phyloP scores from a whole-genome alignment of 176 grass and related monocot species.

The Tillandsia leiboldiana region DNA sequence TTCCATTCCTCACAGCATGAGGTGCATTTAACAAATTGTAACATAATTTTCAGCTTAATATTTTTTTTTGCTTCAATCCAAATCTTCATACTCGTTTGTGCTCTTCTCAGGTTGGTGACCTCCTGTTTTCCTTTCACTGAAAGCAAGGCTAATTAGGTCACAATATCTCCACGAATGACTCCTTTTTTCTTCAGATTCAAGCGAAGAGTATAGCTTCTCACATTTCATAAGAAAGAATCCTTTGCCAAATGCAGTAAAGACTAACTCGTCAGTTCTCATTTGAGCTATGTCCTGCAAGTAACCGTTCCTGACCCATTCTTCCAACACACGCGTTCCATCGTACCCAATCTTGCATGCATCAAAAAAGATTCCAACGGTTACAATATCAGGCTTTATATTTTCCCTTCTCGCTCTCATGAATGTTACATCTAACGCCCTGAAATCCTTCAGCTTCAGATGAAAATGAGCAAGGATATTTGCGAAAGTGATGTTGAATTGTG shows the following conservation, averaged over 20 bases:
- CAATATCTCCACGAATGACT: conserved; percentile 15
- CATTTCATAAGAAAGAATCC: conserved; percentile 9
- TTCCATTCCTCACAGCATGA: too few relatives aligned
- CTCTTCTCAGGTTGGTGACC: too few relatives aligned
- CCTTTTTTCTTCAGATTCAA: conserved; percentile 7
- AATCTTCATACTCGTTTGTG: too few relatives aligned
- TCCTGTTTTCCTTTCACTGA: neutral
- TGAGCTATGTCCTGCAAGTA: conserved; percentile 5
- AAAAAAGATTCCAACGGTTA: conserved; percentile 20
- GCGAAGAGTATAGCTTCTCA: conserved; percentile 9
- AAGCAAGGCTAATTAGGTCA: conserved; percentile 14
- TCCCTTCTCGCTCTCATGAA: conserved; percentile 5
- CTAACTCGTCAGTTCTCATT: conserved; percentile 9
- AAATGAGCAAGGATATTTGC: conserved; percentile 20
- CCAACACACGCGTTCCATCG: conserved; percentile 14
- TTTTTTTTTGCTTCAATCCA: too few relatives aligned
- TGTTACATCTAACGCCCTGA: conserved; percentile 5
- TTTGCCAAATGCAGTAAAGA: conserved; percentile 13
- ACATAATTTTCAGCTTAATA: too few relatives aligned
- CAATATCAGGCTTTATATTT: conserved; percentile 23
- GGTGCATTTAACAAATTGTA: too few relatives aligned
- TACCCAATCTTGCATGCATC: conserved; percentile 28
- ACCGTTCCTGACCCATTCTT: conserved; percentile 16
- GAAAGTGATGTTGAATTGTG: conserved; percentile 1
- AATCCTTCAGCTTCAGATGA: conserved; percentile 23